These are phyloP conservation scores for Trichosporon sp. DNA, from an alignment of 1,284 basidiomycete species.

Conservation along the genomic window DNA sequence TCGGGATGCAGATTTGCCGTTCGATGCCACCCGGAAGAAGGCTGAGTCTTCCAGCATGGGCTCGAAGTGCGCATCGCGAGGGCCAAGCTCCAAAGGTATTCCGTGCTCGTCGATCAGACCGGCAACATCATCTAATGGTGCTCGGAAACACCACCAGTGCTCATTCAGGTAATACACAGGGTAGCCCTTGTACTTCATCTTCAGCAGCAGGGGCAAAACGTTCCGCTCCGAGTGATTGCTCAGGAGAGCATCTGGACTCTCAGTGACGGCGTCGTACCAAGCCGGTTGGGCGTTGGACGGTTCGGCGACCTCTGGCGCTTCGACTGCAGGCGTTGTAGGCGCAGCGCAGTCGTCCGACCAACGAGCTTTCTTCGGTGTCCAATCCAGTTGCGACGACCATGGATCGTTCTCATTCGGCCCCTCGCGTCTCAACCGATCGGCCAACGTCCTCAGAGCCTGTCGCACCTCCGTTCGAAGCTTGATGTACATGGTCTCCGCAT, in stretches of 20 bases:
- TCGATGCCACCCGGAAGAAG: slow-evolving; percentile 31
- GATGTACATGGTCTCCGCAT: slow-evolving; percentile 72
- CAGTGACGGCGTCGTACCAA: slow-evolving; percentile 25
- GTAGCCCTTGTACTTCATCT: slow-evolving; percentile 38
- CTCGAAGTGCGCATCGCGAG: slow-evolving; percentile 17
- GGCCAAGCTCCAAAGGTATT: slow-evolving; percentile 25
- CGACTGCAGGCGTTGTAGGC: neutral
- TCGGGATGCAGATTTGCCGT: neutral
- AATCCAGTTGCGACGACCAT: slow-evolving; percentile 90
- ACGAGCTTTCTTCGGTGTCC: slow-evolving; percentile 83
- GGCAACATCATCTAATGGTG: slow-evolving; percentile 25
- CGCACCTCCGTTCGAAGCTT: slow-evolving; percentile 69
- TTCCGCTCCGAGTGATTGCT: slow-evolving; percentile 22
- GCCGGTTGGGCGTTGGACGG: slow-evolving; percentile 1
- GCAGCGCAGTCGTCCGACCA: slow-evolving; percentile 30
- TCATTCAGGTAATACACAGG: slow-evolving; percentile 41
- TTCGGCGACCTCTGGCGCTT: neutral
- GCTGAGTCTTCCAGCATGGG: slow-evolving; percentile 21
- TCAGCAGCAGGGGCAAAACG: slow-evolving; percentile 44
- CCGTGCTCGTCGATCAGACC: slow-evolving; percentile 32
- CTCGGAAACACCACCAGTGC: slow-evolving; percentile 47
- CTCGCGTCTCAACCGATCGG: slow-evolving; percentile 56
- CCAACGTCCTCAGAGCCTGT: slow-evolving; percentile 61
- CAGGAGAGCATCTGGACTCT: slow-evolving; percentile 14
- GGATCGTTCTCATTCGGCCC: slow-evolving; percentile 58